A percentile compares a stretch with the other conserved stretches of the same genome.
These are phyloP conservation scores for Mycena rosella DNA, from an alignment of 768 basidiomycete species.

Conservation along the genomic window DNA sequence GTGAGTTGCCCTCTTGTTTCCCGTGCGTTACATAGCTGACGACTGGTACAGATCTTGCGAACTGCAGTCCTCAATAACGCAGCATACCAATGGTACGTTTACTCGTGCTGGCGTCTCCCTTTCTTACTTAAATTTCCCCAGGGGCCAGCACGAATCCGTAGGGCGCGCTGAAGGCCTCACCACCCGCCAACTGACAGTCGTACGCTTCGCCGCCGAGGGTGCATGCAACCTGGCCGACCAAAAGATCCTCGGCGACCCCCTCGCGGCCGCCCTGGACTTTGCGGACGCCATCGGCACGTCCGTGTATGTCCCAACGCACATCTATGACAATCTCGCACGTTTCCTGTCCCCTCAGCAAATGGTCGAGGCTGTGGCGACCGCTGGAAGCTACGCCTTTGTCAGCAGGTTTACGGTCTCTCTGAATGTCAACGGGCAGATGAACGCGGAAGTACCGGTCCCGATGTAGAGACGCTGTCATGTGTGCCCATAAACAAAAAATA, in stretches of 20 bases:
- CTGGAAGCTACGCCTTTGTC: conserved; percentile 48
- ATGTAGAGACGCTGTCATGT: conserved; percentile 10
- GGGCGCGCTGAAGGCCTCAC: conserved; percentile 48
- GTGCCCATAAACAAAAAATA: no score
- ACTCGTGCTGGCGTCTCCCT: not conserved
- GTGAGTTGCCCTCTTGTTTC: conserved; percentile 36
- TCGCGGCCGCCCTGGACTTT: conserved; percentile 44
- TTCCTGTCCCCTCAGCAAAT: conserved; percentile 44
- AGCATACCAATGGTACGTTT: conserved; percentile 46
- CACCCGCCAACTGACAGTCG: conserved; percentile 42
- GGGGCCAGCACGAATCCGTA: conserved; percentile 50
- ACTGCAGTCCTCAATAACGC: conserved; percentile 46
- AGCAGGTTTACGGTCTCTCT: conserved; percentile 46
- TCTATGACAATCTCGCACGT: conserved; percentile 40
- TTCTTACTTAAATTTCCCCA: conserved; percentile 18
- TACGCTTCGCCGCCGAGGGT: conserved; percentile 40
- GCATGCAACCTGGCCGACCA: conserved; percentile 29
- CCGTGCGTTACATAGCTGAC: not conserved
- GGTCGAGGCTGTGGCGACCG: conserved; percentile 45
- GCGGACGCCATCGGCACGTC: conserved; percentile 46
- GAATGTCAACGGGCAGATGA: conserved; percentile 46
- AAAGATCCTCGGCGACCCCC: conserved; percentile 38
- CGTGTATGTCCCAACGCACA: conserved; percentile 40
- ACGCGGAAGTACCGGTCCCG: conserved; percentile 44
- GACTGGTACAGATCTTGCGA: conserved; percentile 41